These are phyloP conservation scores for Artemisia tridentata DNA, from an alignment of 129 eudicot species.

Conservation along the genomic window DNA sequence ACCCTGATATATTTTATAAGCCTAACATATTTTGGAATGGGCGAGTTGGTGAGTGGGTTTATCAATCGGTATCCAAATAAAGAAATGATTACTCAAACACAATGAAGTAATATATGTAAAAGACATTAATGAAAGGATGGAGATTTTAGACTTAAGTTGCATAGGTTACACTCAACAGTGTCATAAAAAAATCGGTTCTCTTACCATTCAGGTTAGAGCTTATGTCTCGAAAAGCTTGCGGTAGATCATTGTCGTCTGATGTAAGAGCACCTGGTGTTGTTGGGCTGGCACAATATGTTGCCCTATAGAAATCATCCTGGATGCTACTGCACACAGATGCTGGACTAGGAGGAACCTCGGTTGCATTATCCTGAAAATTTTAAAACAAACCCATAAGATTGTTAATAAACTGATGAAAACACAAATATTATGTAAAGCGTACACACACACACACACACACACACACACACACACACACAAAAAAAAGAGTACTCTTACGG, in stretches of 20 bases:
- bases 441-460: too few species aligned
- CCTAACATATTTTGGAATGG: background rate
- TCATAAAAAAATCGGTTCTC: slow-evolving; percentile 2
- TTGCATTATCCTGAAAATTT: slow-evolving; percentile 63
- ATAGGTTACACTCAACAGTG: background rate
- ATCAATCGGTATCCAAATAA: background rate
- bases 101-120: background rate
- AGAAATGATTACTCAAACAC: background rate
- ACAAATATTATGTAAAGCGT: background rate
- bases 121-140: background rate
- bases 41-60: too few species aligned
- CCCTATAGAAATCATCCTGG: slow-evolving; percentile 72
- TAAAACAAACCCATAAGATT: background rate
- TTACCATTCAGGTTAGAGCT: slow-evolving; percentile 77
- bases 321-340: slow-evolving; percentile 90
- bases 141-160: background rate
- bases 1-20: too few species aligned
- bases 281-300: slow-evolving; percentile 63
- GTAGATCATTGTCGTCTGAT: slow-evolving; percentile 55
- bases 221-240: slow-evolving; percentile 75
- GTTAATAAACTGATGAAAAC: background rate
- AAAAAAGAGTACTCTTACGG: slow-evolving; percentile 44
- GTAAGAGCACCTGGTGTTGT: slow-evolving; percentile 57
- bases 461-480: too few species aligned
- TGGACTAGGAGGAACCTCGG: slow-evolving; percentile 99